Base-by-base conservation (phyloP, 495 filamentous ascomycete genomes). In the Trypethelium eluteriae region DNA sequence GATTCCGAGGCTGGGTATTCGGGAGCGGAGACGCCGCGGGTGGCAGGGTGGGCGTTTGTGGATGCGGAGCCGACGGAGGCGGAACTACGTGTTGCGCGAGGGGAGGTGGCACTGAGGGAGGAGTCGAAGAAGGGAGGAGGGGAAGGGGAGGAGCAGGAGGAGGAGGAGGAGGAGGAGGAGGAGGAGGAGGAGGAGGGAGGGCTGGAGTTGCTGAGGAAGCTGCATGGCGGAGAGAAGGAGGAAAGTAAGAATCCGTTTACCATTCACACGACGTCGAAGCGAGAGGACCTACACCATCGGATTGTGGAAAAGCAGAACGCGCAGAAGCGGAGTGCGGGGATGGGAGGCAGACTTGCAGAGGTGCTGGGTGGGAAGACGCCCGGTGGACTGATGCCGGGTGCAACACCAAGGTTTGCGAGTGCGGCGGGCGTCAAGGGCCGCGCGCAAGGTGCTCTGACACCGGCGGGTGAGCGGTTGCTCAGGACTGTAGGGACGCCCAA, bases 21-120 rank as follows among this genome's bases (percentile, higher is more conserved):
- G 2, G 86, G 85, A n/a, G 79, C 77, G 2, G 84, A 94, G 73
- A 97, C 94, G 0, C 94, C 94, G 0, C 82, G 91, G 2, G 90
- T 98, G 0, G 91, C 91, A 65, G 94, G 94, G 32, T 98, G 96
- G 72, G 85, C 90, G 2, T 98, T 97, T 75, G 94, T 98, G 50
- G 92, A 96, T 69, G 82, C 85, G 41, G 89, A 95, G 38, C 70
- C 72, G 10, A 75, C 76, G 47, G 66, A 68, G 1, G 68, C 59
- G n/a, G 76, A 75, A 41, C 25, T 75, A 9, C 38, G 36, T 9
- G 4, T 14, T n/a, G 71, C 66, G 10, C 34, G 65, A 9, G 66
- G 67, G 18, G 61, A 69, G 36, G 59, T 64, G 18, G 66, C 70
- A 53, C 65, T 39, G 46, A 68, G 25, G 68, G 63, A 72, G 62